Base-by-base conservation (phyloP, 345 rosid species). In the Bruguiera gymnorhiza region DNA sequence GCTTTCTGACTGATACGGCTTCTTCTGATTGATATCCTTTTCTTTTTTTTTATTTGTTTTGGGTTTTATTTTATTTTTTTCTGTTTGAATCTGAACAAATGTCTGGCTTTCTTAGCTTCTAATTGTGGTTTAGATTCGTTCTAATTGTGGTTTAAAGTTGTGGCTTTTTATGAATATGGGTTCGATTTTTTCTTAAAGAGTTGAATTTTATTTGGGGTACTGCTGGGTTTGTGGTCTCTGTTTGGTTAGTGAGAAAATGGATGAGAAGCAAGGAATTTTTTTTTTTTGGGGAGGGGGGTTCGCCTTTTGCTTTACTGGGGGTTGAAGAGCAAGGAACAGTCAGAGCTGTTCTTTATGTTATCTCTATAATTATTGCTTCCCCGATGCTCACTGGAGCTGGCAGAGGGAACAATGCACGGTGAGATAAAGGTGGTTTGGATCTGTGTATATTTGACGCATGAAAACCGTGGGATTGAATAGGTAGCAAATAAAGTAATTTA, bases 81-180 rank as follows among this genome's bases (percentile, higher is more conserved):
- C n/a, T 58, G 54, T 13, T 11, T 32, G 20, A 61, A 73, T 54
- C 62, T 53, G 55, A 6, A 13, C 23, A 6, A 70, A 63, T 69
- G 69, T 6, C 52, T 59, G 52, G 71, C 20, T 71, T 73, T 43
- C 18, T 58, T 76, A 11, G 54, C 32, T 34, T 66, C 48, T 71
- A 71, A 76, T 65, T 50, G 13, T 61, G 58, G 9, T 23, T 61
- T 57, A 26, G 71, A 70, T 69, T 84, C 62, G 69, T 69, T 55
- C 70, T 48, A 27, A 50, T 70, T 65, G 32, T 23, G 64, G 23
- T 23, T 0, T 21, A 21, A 72, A 51, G 71, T 29, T 61, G 73
- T 66, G 69, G 54, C 50, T 70, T 71, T 76, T 52, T 32, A 43
- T 43, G 19, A 43, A 43, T 43, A 13, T 43, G 50, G 50, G 50